Conservation (phyloP, 495 filamentous ascomycete species). For the Copromyces sp. region DNA sequence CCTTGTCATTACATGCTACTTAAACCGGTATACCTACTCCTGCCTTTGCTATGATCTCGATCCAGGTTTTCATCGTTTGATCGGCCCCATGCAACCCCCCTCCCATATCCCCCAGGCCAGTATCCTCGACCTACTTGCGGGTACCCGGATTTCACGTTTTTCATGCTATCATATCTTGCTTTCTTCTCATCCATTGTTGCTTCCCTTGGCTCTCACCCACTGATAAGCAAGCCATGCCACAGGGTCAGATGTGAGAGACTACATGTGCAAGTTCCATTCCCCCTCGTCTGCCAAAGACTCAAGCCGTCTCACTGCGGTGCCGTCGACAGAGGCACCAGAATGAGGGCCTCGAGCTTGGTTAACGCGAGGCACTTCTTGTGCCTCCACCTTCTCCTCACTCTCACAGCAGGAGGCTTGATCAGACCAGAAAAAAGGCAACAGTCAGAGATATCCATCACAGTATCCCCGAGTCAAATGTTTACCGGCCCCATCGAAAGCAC, state of each 20-base stretch:
- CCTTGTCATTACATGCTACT: neutral
- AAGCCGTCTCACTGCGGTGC: neutral
- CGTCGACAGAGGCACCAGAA: neutral
- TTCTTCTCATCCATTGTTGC: neutral
- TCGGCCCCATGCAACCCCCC: neutral
- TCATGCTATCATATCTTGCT: neutral
- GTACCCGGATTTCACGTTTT: neutral
- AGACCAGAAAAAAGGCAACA: constrained; percentile 6
- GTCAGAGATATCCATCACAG: constrained; percentile 13
- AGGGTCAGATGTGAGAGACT: neutral
- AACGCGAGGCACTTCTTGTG: constrained; percentile 17
- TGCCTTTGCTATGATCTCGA: neutral
- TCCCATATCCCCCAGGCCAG: neutral
- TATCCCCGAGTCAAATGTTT: neutral
- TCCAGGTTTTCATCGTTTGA: neutral
- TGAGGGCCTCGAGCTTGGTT: neutral
- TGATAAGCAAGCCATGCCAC: neutral
- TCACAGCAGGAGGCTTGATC: constrained; percentile 7
- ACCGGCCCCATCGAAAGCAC: neutral
- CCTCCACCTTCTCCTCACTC: constrained; percentile 13
- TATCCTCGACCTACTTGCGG: neutral
- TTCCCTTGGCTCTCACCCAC: neutral
- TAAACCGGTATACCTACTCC: neutral
- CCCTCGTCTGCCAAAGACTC: neutral
- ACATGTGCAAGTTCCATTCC: neutral